Conservation (phyloP, 2,329 filamentous ascomycete species). For the Delphinella strobiligena region DNA sequence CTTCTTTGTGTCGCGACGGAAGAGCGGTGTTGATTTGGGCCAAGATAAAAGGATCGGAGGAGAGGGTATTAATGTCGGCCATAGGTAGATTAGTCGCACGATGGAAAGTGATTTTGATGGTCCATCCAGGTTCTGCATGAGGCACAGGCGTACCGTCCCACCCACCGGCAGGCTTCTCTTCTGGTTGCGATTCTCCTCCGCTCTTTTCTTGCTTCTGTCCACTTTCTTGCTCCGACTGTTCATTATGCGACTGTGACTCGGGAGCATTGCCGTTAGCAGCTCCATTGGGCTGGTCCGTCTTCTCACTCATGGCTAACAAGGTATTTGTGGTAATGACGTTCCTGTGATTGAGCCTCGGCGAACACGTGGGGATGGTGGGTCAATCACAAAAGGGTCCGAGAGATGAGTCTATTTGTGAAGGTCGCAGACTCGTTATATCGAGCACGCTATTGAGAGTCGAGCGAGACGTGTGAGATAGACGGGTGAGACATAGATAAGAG, state of each 20-base stretch:
- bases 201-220: neutral
- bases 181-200: slow-evolving; percentile 7
- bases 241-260: neutral
- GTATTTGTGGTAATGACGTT: neutral
- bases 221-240: neutral
- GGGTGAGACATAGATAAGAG: too few relatives aligned
- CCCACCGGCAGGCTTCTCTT: slow-evolving; percentile 54
- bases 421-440: too few relatives aligned
- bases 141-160: slow-evolving; percentile 72
- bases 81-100: slow-evolving; percentile 69
- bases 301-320: neutral
- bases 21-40: slow-evolving; percentile 62
- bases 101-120: slow-evolving; percentile 74
- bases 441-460: too few relatives aligned
- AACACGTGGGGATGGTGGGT: neutral
- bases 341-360: neutral
- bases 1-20: slow-evolving; percentile 73
- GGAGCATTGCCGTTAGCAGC: neutral
- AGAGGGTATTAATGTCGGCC: slow-evolving; percentile 63
- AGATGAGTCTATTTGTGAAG: too few relatives aligned
- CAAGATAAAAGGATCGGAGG: slow-evolving; percentile 72
- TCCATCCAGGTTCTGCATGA: slow-evolving; percentile 64
- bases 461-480: too few relatives aligned
- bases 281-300: neutral
- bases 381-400: too few relatives aligned